Base-by-base conservation (phyloP, 139 green algal genomes). In the Chlorella sorokiniana region DNA sequence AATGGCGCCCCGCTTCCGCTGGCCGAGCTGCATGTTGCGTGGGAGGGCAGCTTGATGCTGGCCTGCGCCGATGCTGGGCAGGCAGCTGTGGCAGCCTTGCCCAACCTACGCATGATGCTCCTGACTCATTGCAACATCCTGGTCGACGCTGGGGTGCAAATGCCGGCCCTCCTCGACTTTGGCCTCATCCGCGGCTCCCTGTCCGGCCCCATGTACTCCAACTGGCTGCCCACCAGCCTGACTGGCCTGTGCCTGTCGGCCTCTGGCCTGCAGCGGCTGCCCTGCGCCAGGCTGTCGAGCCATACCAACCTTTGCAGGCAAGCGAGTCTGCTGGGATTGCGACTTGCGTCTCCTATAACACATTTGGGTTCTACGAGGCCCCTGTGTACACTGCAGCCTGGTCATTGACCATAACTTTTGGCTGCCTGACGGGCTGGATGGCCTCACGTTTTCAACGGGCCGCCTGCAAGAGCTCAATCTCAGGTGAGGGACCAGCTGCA, bases 391-490 rank as follows among this genome's bases (percentile, higher is more conserved):
- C 31, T 35, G 70, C 70, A 78, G 71, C 71, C 33, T 78, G 7
- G 71, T 78, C 6, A 31, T 78, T 2, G 71, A 78, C 35, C 25
- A 78, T 45, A 64, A 78, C 35, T 33, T 25, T 33, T 29, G 27
- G 45, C 31, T 42, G 4, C 20, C 35, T 11, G 37, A 73, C 16
- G 22, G 33, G 37, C 35, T 33, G 29, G 23, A 20, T 7, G 6
- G 23, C 20, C 45, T 78, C 1, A 35, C 45, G 3, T 4, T 3
- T 7, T 31, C 64, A 22, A 27, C 44, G 8, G 18, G n/a, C 31
- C 11, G 16, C 16, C 45, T 78, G 35, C 48, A 78, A 33, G 71
- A 78, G 71, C 48, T 78, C 9, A 78, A 78, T 22, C 35, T 78
- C 38, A 61, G 41, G 68, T 75, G 68, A 5, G 7, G 52, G 7